Evolutionary conservation across 805 yeast species (phyloP).

Genomic region (Pichia rugopelliculosa): DNA sequence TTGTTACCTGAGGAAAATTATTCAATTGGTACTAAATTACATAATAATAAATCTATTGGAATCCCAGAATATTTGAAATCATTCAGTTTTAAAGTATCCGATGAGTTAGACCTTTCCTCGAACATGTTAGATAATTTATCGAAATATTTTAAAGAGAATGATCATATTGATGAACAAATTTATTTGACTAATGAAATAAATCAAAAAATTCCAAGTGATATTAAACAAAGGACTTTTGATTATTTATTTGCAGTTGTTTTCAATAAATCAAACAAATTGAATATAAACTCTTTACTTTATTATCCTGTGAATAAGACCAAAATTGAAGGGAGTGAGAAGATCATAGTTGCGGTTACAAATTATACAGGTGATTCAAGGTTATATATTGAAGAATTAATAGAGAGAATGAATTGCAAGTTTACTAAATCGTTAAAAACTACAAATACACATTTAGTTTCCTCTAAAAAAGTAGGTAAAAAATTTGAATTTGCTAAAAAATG

Average conservation of each 20-base stretch:
- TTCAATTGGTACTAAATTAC: not conserved
- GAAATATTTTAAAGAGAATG: not conserved
- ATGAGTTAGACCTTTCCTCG: not conserved
- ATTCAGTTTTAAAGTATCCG: not conserved
- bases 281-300: conserved; percentile 48
- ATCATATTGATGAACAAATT: not conserved
- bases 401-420: conserved; percentile 67
- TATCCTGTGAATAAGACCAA: conserved; percentile 56
- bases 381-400: conserved; percentile 58
- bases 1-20: conserved; percentile 32
- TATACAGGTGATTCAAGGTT: conserved; percentile 79
- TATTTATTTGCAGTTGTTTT: conserved; percentile 73
- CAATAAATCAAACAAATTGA: conserved; percentile 47
- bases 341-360: conserved; percentile 63
- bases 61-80: not conserved
- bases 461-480: conserved; percentile 63
- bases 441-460: conserved; percentile 69
- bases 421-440: conserved; percentile 51
- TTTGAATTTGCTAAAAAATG: conserved; percentile 67
- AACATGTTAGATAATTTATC: not conserved
- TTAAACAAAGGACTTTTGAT: conserved; percentile 39
- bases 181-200: not conserved
- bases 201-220: conserved; percentile 36
- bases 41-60: not conserved
- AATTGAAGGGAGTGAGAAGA: conserved; percentile 45